Base-by-base conservation (phyloP, 345 rosid species). In the Bruguiera sexangula region DNA sequence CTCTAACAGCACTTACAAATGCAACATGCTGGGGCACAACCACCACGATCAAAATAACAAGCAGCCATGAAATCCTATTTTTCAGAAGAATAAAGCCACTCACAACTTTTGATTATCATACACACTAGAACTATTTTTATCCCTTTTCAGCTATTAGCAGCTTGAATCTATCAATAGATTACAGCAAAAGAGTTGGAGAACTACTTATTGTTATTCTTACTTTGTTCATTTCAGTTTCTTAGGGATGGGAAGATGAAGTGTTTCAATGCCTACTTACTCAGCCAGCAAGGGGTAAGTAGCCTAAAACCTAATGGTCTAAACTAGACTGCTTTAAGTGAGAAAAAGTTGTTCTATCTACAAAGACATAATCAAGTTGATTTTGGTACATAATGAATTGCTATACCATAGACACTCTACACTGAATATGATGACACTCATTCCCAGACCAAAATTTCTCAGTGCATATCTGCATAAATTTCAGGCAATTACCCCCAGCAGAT, bases 401-500 rank as follows among this genome's bases (percentile, higher is more conserved):
- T 54, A 1, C 51, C 22, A 34, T 37, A 56, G 52, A 67, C 8
- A 56, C 36, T 22, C 16, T 21, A 13, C 16, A 22, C 15, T 55
- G 39, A 24, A 15, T 37, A 34, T 31, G 29, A 57, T 20, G 19
- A 68, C 54, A 56, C 5, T 37, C 20, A 68, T 37, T 9, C 52
- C 52, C 46, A 36, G 27, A 9, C 26, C 34, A 51, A 8, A 51
- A 46, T 61, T 69, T 34, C 8, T 48, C 34, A 8, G 46, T n/a
- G 22, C 50, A 48, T 20, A 16, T 65, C 48, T 72, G 67, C 50
- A 64, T 31, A 65, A 61, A 34, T 21, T 52, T 55, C 58, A 76
- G 55, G 59, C 8, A 68, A 31, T 80, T 86, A 93, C 98, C 88
- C 98, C 98, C 63, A 94, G 77, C 65, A 94, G 72, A 75, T 94